These are phyloP conservation scores for Haematococcus lacustris DNA, from an alignment of 139 green algal genomes.

Conservation along the genomic window DNA sequence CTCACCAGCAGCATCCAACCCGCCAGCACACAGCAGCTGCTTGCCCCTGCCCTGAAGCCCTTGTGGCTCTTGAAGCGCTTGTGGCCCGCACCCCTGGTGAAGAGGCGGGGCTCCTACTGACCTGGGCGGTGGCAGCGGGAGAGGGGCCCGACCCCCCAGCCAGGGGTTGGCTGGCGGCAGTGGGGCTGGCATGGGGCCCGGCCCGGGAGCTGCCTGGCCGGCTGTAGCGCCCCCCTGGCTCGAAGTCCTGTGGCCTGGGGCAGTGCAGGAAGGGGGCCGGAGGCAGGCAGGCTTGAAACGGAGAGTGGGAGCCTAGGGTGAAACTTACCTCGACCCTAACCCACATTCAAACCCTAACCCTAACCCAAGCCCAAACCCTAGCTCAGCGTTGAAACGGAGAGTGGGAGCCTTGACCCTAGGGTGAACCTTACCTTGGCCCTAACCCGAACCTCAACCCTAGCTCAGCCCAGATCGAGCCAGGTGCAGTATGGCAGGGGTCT, in stretches of 20 bases:
- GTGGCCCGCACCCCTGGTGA: no score
- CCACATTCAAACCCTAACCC: no score
- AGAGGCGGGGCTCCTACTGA: no score
- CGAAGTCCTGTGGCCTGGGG: background rate
- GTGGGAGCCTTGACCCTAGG: background rate
- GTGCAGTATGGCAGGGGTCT: background rate
- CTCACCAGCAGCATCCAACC: no score
- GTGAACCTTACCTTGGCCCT: background rate
- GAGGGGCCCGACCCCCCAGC: background rate
- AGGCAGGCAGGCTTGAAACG: background rate
- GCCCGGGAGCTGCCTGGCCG: background rate
- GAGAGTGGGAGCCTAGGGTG: background rate
- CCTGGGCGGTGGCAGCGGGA: background rate
- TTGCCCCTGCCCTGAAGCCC: no score
- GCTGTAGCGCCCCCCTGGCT: background rate
- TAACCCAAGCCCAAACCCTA: background rate
- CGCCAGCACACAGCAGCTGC: no score
- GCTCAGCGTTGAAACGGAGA: no score
- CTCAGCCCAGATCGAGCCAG: background rate
- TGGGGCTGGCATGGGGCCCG: background rate
- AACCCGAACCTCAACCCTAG: no score
- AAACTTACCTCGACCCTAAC: background rate
- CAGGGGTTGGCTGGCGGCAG: background rate
- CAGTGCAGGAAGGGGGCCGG: background rate
- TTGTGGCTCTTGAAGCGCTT: no score